phyloP scores from a whole-genome alignment of 1,284 basidiomycete genomes.

The Moesziomyces parantarcticus region DNA sequence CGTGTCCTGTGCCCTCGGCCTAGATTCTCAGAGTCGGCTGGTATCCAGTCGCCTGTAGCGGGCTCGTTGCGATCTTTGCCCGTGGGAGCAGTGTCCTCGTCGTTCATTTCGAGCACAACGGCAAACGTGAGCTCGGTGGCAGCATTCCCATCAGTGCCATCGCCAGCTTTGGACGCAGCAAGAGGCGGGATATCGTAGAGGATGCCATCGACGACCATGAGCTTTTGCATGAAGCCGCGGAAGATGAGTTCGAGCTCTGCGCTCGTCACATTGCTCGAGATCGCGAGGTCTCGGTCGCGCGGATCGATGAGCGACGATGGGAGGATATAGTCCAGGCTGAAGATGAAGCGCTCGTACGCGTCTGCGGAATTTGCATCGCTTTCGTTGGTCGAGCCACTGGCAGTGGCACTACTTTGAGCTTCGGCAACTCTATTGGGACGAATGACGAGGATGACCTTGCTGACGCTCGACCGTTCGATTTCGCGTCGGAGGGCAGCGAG shows the following conservation, averaged over 20 bases:
- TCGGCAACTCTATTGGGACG: constrained; percentile 21
- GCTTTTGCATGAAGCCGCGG: constrained; percentile 84
- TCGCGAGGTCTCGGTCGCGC: constrained; percentile 71
- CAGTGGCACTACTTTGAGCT: neutral
- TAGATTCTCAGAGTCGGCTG: constrained; percentile 31
- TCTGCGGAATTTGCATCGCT: constrained; percentile 22
- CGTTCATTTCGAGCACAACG: constrained; percentile 82
- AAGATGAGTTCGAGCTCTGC: constrained; percentile 79
- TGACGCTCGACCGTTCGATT: constrained; percentile 69
- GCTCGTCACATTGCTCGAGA: constrained; percentile 77
- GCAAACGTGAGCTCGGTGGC: constrained; percentile 81
- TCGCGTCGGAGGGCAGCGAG: constrained; percentile 81
- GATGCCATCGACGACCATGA: constrained; percentile 82
- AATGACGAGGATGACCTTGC: constrained; percentile 23
- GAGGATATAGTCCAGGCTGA: constrained; percentile 74
- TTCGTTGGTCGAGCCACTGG: constrained; percentile 12
- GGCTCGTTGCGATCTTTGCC: constrained; percentile 29
- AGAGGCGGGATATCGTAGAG: constrained; percentile 68
- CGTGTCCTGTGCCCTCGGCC: constrained; percentile 12
- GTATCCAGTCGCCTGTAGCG: constrained; percentile 42
- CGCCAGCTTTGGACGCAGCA: constrained; percentile 6
- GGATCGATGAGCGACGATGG: constrained; percentile 80
- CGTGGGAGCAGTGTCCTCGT: constrained; percentile 69
- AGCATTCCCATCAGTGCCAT: constrained; percentile 59
- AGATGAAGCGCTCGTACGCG: constrained; percentile 75